These are phyloP conservation scores for Globisporangium megalacanthum DNA, from an alignment of 352 stramenopile species.

Conservation along the genomic window DNA sequence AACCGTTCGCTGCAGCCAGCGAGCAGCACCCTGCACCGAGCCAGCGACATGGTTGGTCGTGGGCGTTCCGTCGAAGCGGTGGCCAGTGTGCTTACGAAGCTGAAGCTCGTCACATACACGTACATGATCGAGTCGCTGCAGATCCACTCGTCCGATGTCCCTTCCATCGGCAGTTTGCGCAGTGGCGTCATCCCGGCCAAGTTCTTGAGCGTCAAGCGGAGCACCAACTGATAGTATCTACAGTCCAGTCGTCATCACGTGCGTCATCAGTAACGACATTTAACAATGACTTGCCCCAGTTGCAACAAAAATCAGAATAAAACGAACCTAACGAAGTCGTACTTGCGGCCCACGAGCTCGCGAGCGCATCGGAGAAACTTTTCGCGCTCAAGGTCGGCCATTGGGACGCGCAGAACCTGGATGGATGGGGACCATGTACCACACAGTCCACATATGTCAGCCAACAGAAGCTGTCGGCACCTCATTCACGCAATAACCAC, in stretches of 20 bases:
- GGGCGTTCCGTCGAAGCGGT: neutral
- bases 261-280: neutral
- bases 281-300: neutral
- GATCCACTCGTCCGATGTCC: slow-evolving; percentile 59
- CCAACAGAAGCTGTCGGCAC: no score
- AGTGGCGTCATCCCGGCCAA: slow-evolving; percentile 34
- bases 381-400: slow-evolving; percentile 34
- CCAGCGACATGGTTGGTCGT: neutral
- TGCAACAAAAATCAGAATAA: neutral
- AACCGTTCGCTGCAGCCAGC: slow-evolving; percentile 55
- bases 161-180: slow-evolving; percentile 38
- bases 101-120: neutral
- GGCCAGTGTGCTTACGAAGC: neutral
- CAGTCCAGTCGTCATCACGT: neutral
- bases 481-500: neutral
- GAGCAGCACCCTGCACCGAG: slow-evolving; percentile 39
- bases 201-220: slow-evolving; percentile 50
- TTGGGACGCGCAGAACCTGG: slow-evolving; percentile 52
- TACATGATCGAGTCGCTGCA: slow-evolving; percentile 76
- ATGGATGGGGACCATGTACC: slow-evolving; percentile 1
- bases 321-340: slow-evolving; percentile 54
- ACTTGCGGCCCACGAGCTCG: slow-evolving; percentile 57
- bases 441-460: neutral
- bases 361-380: slow-evolving; percentile 56
- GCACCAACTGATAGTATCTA: slow-evolving; percentile 59